Evolutionary conservation across 768 basidiomycete species (phyloP).

Genomic region (Russula dissimulans): DNA sequence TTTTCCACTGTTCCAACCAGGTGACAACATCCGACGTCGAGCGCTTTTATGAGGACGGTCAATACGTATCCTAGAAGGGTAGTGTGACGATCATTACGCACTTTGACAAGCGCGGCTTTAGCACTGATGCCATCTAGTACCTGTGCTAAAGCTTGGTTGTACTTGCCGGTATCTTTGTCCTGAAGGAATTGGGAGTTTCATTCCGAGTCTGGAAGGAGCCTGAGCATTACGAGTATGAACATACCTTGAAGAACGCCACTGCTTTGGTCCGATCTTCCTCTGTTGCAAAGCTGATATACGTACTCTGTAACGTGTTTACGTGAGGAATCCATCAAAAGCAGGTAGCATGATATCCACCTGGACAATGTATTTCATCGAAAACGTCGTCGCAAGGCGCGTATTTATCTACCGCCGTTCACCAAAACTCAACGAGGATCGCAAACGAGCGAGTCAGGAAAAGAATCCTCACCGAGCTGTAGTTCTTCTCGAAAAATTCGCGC

Average conservation of each 20-base stretch:
- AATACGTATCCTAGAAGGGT: neutral
- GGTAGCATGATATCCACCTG: neutral
- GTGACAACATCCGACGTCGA: constrained; percentile 13
- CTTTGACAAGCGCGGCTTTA: constrained; percentile 13
- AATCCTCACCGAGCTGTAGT: constrained; percentile 53
- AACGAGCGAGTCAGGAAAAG: neutral
- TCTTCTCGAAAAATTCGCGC: constrained; percentile 55
- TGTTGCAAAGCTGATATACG: constrained; percentile 1
- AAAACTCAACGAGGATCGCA: neutral
- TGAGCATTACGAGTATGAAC: neutral
- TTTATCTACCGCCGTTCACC: neutral
- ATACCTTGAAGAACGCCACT: constrained; percentile 17
- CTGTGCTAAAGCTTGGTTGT: constrained; percentile 17
- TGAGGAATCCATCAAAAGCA: neutral
- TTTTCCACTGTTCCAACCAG: constrained; percentile 17
- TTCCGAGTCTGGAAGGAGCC: neutral
- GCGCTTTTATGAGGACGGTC: constrained; percentile 2
- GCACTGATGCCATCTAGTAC: constrained; percentile 14
- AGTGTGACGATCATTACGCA: neutral
- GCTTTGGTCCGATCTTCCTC: constrained; percentile 10
- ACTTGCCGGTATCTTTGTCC: constrained; percentile 17
- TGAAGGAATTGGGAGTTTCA: neutral
- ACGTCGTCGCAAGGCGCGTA: constrained; percentile 15
- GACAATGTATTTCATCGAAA: constrained; percentile 8
- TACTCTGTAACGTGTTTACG: neutral